Evolutionary conservation across 169 alveolate genomes (phyloP), one percentile per base, ranked within the genome.

Genomic region (Miamiensis avidus): DNA sequence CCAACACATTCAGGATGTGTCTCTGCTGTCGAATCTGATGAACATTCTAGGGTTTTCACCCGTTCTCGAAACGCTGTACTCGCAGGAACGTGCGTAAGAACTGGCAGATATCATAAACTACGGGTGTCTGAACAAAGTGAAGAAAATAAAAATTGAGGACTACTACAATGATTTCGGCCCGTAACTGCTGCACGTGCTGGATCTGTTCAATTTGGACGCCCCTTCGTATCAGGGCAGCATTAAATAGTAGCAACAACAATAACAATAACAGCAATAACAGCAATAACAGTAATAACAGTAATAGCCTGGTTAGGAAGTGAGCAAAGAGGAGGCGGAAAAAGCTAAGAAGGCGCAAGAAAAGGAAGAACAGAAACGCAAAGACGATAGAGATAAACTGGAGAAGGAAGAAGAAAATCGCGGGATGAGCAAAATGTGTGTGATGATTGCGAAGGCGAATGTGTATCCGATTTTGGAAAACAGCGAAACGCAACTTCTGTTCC

Each of bases 41-140:
- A 81, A 87, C 33, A 82, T 76, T 27, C 85, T 91, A 85, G 95
- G 95, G 32, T 84, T 90, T 34, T 88, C 92, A 11, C 91, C 93
- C 31, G 29, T 94, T 29, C 75, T 79, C 28, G 93, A 90, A 49
- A 49, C 4, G 20, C 20, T 49, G 69, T 49, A 11, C 20, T 11
- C 4, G 4, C 20, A 49, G 26, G 69, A 49, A 49, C 20, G 20
- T 11, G 69, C 69, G 4, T 49, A 11, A 49, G 69, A 49, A 20
- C 20, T 4, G 69, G 20, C 69, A 49, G 20, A 49, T 11, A 49
- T 49, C 20, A 11, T 49, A 4, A 49, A 49, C 20, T 49, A 49
- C 20, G 69, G 26, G 69, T 11, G 26, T 20, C 4, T 11, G 26
- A 49, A 49, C 4, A 49, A 20, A 49, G 20, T 49, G 4, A 11